Evolutionary conservation across 805 yeast species (phyloP), one percentile per base, ranked within the genome.

Genomic region (Lachancea mirantina): DNA sequence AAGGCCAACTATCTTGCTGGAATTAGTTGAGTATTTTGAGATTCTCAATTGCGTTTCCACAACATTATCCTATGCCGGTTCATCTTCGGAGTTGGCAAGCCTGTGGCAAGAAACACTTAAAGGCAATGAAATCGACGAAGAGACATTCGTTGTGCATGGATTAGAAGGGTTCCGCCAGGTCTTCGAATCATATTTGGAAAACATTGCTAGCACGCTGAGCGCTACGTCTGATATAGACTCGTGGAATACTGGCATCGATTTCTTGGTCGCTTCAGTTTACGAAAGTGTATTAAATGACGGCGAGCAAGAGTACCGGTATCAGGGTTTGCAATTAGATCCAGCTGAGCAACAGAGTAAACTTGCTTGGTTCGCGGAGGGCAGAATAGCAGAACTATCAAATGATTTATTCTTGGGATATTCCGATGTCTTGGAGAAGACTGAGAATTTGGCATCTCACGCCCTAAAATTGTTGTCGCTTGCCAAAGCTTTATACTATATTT

Each of bases 361-460:
- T 24, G 65, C 68, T 8, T 75, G 82, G 82, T 59, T 72, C 22
- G 64, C 67, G 17, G 65, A 63, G 16, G 51, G 70, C 15, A 60
- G 61, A 13, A 46, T 64, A 23, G 43, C 71, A 14, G 32, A 62
- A 6, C 37, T 50, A 9, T 46, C 71, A 4, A 74, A 74, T 43
- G 60, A 62, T 8, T 38, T 67, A 3, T 68, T 65, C 17, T 48
- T 47, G 27, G 40, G 47, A 39, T 57, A 56, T 6, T 55, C 56
- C 16, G 50, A 50, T 34, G 46, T 56, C 0, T 28, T 43, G 6
- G 28, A 36, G 3, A 15, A 32, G 8, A 23, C 42, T 3, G 24
- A 38, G 4, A n/a, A 32, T 5, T 23, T 35, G 3, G 24, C 32
- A 2, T 40, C 36, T 3, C 35, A 38, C 4, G 43, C 39, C 4